Evolutionary conservation across 345 rosid genomes (phyloP).

Genomic region (Eucalyptus cladocalyx): DNA sequence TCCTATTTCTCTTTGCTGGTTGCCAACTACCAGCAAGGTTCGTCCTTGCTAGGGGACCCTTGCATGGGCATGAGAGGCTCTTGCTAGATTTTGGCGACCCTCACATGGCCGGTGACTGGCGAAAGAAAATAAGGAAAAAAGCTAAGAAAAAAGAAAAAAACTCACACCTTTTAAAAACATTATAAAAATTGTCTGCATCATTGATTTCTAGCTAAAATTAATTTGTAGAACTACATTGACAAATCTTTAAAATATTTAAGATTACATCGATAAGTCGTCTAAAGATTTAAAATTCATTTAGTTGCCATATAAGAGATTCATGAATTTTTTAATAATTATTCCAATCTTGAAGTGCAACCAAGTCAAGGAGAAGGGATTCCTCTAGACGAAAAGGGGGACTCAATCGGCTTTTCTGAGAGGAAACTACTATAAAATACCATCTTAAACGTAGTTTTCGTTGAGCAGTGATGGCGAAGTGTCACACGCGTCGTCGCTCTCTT

Average conservation of each 20-base stretch:
- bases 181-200: background rate
- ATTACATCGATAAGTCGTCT: background rate
- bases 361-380: background rate
- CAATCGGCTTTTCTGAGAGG: background rate
- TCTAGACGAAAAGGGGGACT: background rate
- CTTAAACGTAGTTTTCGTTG: background rate
- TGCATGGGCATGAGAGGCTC: background rate
- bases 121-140: background rate
- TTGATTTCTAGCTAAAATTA: background rate
- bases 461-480: background rate
- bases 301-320: background rate
- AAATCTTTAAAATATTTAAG: background rate
- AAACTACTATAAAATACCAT: background rate
- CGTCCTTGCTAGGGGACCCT: background rate
- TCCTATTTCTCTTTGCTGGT: background rate
- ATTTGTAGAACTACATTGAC: background rate
- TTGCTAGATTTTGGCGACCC: background rate
- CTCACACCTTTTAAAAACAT: background rate
- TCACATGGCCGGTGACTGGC: rapidly evolving
- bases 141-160: background rate
- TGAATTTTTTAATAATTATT: background rate
- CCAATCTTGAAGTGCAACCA: background rate
- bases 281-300: too few relatives aligned
- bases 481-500: background rate
- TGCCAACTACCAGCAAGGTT: background rate